Base-by-base conservation (phyloP, 768 basidiomycete genomes). In the Russula emetica region DNA sequence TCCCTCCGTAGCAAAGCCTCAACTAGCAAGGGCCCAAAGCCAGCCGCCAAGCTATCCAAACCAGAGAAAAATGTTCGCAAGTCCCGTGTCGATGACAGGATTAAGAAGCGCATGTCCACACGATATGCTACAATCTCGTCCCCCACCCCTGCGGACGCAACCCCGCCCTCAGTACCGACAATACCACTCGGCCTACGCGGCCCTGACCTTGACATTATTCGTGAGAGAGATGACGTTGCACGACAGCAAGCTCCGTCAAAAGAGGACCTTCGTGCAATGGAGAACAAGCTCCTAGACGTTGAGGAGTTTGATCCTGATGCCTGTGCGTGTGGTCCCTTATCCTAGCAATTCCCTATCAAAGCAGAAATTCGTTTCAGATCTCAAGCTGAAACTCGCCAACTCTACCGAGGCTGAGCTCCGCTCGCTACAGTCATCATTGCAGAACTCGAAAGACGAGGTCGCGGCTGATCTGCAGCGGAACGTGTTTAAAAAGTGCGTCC, bases 61-160 rank as follows among this genome's bases (percentile, higher is more conserved):
- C 61, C 64, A 9, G 61, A 32, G 22, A 62, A 64, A 47, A 71
- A 72, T 67, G 72, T 68, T 10, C 76, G 80, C 52, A 80, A 80
- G 70, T 78, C 80, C 34, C 75, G 78, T 11, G 80, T 83, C 24
- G 82, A 94, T 74, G 95, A 95, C 81, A 93, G 90, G 78, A 94
- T 97, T 76, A 94, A 93, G 83, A 93, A 93, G 76, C 89, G 95
- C 71, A 88, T 97, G 86, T 94, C 94, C 18, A 90, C 88, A 83
- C 86, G 94, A 73, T 97, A 91, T 82, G 92, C 36, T 36, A 36
- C 91, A 68, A 88, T 92, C 60, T 88, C 88, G 1, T 77, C 81
- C n/a, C 89, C 88, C 9, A 86, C 85, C n/a, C 88, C 88, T 7
- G 86, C 84, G 2, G 81, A 83, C 55, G 73, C 78, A 14, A 72